These are phyloP conservation scores for Immersiporthe knoxdaviesiana DNA, from an alignment of 2,329 filamentous ascomycete genomes.

Conservation along the genomic window DNA sequence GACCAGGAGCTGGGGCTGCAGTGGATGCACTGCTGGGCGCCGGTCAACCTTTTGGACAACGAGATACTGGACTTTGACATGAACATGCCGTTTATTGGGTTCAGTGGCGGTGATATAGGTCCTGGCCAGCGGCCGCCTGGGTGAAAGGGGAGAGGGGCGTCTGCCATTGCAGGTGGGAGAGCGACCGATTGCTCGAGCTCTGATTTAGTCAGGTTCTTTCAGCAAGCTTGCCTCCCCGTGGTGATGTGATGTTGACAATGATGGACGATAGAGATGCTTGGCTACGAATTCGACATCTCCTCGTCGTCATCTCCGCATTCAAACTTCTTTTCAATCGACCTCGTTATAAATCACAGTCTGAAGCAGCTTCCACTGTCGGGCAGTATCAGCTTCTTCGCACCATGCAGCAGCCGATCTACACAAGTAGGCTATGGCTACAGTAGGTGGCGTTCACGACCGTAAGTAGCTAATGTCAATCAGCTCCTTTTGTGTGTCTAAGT, in stretches of 20 bases:
- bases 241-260: not conserved
- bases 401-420: not conserved
- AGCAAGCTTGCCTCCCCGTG: not conserved
- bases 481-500: not conserved
- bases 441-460: not conserved
- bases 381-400: not conserved
- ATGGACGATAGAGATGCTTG: not conserved
- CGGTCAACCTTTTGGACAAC: slow-evolving; percentile 34
- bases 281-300: not conserved
- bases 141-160: not conserved
- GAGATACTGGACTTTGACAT: slow-evolving; percentile 34
- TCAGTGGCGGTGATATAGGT: slow-evolving; percentile 22
- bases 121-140: slow-evolving; percentile 5
- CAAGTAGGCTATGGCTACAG: not conserved
- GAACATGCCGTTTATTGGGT: slow-evolving; percentile 32
- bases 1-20: slow-evolving; percentile 31
- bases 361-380: not conserved
- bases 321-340: too few species aligned
- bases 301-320: too few species aligned
- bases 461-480: not conserved
- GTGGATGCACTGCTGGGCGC: slow-evolving; percentile 35
- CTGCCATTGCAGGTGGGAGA: not conserved
- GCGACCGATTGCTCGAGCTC: not conserved
- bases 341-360: too few species aligned
- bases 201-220: not conserved